phyloP scores from a whole-genome alignment of 164 flowering plant genomes.

The Vitis rupestris region DNA sequence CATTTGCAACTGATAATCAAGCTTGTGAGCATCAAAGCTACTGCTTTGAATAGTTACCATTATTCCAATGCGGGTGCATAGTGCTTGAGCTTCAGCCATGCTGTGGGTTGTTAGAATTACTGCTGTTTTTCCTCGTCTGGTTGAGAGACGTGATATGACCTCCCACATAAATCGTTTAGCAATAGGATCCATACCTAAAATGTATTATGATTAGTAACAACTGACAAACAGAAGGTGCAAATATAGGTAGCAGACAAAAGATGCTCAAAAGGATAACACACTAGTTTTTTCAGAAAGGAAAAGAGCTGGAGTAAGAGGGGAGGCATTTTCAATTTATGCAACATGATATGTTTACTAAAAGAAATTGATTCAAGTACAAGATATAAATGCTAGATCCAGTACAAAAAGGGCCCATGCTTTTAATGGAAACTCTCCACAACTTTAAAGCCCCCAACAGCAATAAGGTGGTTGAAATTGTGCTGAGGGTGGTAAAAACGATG shows the following conservation, averaged over 20 bases:
- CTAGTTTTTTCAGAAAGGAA: too few species aligned
- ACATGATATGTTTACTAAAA: too few species aligned
- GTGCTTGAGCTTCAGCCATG: constrained; percentile 99
- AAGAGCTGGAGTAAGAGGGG: neutral
- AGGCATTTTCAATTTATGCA: neutral
- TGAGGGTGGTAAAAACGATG: too few species aligned
- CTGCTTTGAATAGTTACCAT: constrained; percentile 53
- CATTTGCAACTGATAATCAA: neutral
- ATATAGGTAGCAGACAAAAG: neutral
- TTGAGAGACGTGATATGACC: constrained; percentile 90
- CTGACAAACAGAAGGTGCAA: neutral
- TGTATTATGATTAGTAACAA: neutral
- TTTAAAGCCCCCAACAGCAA: too few species aligned
- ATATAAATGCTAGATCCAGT: neutral
- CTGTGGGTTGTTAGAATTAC: constrained; percentile 97
- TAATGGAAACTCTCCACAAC: neutral
- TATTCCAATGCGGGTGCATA: constrained; percentile 94
- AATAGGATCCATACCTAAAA: constrained; percentile 95
- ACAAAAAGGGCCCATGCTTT: neutral
- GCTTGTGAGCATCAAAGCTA: neutral
- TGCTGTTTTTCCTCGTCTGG: constrained; percentile 97
- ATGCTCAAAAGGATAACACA: too few species aligned
- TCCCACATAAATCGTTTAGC: constrained; percentile 99
- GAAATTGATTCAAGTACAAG: too few species aligned
- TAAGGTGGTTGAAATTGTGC: too few species aligned